Conservation (phyloP, 805 yeast species). For the Torulaspora maleeae region DNA sequence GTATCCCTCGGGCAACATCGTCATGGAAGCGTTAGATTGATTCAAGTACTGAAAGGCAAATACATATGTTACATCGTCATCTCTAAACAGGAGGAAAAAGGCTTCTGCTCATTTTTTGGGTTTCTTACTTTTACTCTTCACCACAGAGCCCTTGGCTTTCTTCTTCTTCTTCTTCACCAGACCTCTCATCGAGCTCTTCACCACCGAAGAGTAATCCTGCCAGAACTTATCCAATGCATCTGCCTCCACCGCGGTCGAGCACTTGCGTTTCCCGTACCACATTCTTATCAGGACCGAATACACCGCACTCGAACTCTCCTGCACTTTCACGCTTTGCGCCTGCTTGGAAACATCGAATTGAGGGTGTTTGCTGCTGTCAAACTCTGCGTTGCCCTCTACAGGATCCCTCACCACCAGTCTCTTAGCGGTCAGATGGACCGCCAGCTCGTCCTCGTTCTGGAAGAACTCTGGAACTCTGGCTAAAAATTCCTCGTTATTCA, state of each 20-base stretch:
- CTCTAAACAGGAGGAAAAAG: neutral
- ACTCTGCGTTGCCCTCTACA: slow-evolving; percentile 40
- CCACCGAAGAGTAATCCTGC: slow-evolving; percentile 62
- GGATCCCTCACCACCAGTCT: slow-evolving; percentile 29
- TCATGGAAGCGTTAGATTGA: slow-evolving; percentile 40
- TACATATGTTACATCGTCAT: slow-evolving; percentile 5
- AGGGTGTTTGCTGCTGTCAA: slow-evolving; percentile 46
- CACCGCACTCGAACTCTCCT: slow-evolving; percentile 28
- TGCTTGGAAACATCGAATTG: slow-evolving; percentile 30
- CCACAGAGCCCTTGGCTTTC: slow-evolving; percentile 44
- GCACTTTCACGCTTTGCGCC: slow-evolving; percentile 12
- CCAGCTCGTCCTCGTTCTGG: slow-evolving; percentile 20
- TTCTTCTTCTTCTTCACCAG: slow-evolving; percentile 77
- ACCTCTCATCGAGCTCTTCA: slow-evolving; percentile 70
- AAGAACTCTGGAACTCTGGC: slow-evolving; percentile 24
- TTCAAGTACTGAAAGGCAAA: slow-evolving; percentile 5
- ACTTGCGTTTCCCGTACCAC: slow-evolving; percentile 44
- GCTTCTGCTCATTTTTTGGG: slow-evolving; percentile 9
- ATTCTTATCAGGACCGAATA: slow-evolving; percentile 69
- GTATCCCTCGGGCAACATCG: slow-evolving; percentile 61
- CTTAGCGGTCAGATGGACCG: slow-evolving; percentile 30
- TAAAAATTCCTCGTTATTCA: slow-evolving; percentile 22
- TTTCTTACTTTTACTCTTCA: slow-evolving; percentile 14
- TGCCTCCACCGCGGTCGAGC: slow-evolving; percentile 67
- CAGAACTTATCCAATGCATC: slow-evolving; percentile 66